phyloP scores from a whole-genome alignment of 768 basidiomycete genomes.

The Tulasnella sp. region DNA sequence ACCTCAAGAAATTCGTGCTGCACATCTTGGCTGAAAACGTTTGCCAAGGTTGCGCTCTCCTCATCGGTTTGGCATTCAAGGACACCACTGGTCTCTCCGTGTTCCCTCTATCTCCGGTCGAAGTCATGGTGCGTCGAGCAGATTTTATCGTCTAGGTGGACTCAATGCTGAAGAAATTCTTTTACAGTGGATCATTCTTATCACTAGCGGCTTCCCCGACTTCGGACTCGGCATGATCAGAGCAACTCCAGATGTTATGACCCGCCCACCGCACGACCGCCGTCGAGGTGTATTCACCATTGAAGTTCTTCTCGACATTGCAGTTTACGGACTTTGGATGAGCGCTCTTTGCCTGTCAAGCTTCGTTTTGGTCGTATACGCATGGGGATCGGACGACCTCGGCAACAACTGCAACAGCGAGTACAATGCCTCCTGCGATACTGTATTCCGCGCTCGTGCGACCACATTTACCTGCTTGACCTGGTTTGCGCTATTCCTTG shows the following conservation, averaged over 20 bases:
- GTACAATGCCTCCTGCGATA: conserved; percentile 37
- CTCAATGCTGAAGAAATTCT: neutral
- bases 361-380: conserved; percentile 41
- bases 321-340: conserved; percentile 43
- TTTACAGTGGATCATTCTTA: conserved; percentile 50
- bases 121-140: conserved; percentile 34
- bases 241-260: conserved; percentile 52
- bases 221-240: conserved; percentile 54
- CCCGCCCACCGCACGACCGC: conserved; percentile 42
- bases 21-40: conserved; percentile 55
- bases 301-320: conserved; percentile 41
- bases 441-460: conserved; percentile 43
- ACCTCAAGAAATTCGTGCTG: conserved; percentile 55
- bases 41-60: conserved; percentile 52
- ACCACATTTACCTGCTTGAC: conserved; percentile 39
- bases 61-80: conserved; percentile 57
- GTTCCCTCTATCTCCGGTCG: conserved; percentile 57
- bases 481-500: conserved; percentile 33
- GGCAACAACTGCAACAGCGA: conserved; percentile 40
- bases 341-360: conserved; percentile 39
- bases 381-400: conserved; percentile 36
- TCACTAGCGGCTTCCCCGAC: conserved; percentile 52
- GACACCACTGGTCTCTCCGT: conserved; percentile 48
- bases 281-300: conserved; percentile 41
- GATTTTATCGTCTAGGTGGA: neutral